Percentiles rank a stretch among this genome's conserved stretches.
Conservation (phyloP, 1,284 basidiomycete genomes). For the Melanopsichium pennsylvanicum region DNA sequence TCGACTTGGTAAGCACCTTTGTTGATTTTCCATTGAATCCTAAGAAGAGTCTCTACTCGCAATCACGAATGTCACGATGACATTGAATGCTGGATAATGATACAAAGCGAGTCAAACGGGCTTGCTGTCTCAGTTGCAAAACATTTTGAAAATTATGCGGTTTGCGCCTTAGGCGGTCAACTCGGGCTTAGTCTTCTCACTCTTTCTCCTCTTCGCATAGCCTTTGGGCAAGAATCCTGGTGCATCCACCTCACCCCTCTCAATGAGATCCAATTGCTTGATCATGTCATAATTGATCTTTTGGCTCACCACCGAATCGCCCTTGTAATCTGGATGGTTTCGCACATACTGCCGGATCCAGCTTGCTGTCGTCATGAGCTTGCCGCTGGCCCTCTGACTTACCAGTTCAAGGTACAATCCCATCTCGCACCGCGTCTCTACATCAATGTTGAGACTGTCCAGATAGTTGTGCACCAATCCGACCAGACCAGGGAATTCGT, state of each 20-base stretch:
- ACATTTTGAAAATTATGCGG: too few relatives aligned
- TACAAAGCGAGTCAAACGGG: too few relatives aligned
- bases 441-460: slow-evolving; percentile 82
- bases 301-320: slow-evolving; percentile 86
- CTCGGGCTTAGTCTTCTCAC: slow-evolving; percentile 39
- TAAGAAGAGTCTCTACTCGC: too few relatives aligned
- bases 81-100: too few relatives aligned
- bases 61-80: too few relatives aligned
- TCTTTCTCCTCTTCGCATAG: slow-evolving; percentile 49
- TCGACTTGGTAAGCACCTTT: too few relatives aligned
- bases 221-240: slow-evolving; percentile 61
- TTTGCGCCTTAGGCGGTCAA: slow-evolving; percentile 13
- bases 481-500: slow-evolving; percentile 82
- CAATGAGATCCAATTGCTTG: slow-evolving; percentile 86
- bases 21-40: too few relatives aligned
- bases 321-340: slow-evolving; percentile 86
- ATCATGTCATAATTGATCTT: slow-evolving; percentile 95
- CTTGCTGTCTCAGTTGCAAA: too few relatives aligned
- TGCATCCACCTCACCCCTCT: slow-evolving; percentile 58
- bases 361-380: slow-evolving; percentile 85
- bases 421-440: slow-evolving; percentile 74
- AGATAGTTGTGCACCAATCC: slow-evolving; percentile 86
- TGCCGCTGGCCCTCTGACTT: slow-evolving; percentile 79
- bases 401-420: slow-evolving; percentile 66
- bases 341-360: slow-evolving; percentile 94